Conservation (phyloP, 768 basidiomycete species). For the Rhizopogon vinicolor region DNA sequence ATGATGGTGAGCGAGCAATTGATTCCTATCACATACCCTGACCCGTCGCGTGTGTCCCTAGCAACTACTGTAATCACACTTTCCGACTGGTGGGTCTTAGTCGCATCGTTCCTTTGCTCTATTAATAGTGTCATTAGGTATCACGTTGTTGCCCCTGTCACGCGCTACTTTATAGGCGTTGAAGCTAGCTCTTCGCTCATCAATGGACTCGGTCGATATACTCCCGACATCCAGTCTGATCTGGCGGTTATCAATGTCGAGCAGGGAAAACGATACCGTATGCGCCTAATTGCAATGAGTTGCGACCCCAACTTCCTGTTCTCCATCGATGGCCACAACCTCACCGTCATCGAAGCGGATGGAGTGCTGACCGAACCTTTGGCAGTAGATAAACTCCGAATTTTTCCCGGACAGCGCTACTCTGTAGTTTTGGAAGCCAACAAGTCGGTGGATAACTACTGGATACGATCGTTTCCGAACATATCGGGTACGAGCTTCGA, state of each 20-base stretch:
- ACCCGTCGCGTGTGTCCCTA: background rate
- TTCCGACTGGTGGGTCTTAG: conserved; percentile 29
- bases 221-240: conserved; percentile 18
- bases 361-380: conserved; percentile 34
- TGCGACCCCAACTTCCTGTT: conserved; percentile 28
- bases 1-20: conserved; percentile 30
- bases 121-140: conserved; percentile 5
- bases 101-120: no score
- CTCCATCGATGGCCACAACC: conserved; percentile 19
- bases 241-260: conserved; percentile 30
- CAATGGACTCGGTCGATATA: conserved; percentile 33
- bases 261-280: conserved; percentile 30
- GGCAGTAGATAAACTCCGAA: conserved; percentile 30
- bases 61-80: conserved; percentile 31
- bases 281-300: conserved; percentile 29
- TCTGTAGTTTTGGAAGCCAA: conserved; percentile 41
- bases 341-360: conserved; percentile 39
- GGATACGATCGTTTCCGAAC: conserved; percentile 8
- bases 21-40: background rate
- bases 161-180: conserved; percentile 3
- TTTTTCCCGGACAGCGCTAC: conserved; percentile 40
- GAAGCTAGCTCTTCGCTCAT: conserved; percentile 31
- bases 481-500: conserved; percentile 28
- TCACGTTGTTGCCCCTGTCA: conserved; percentile 9
- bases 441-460: conserved; percentile 39